Evolutionary conservation across 768 basidiomycete species (phyloP).

Genomic region (Pleurotus cornucopiae): DNA sequence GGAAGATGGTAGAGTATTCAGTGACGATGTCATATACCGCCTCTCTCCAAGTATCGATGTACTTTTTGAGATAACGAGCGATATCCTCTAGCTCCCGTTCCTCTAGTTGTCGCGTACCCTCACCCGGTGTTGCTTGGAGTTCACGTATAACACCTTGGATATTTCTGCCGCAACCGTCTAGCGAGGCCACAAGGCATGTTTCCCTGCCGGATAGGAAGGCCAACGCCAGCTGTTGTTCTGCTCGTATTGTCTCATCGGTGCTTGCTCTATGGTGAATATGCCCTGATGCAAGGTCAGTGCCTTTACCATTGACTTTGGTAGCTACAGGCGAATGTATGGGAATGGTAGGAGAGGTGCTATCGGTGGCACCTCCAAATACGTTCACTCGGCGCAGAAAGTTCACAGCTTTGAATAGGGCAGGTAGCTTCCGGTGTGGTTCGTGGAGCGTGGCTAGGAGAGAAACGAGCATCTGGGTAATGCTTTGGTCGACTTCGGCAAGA

Average conservation of each 20-base stretch:
- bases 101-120: slow-evolving; percentile 33
- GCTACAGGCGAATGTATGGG: neutral
- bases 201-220: slow-evolving; percentile 77
- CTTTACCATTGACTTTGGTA: slow-evolving; percentile 6
- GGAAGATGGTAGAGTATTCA: slow-evolving; percentile 86
- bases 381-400: slow-evolving; percentile 84
- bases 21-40: slow-evolving; percentile 89
- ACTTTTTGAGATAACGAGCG: slow-evolving; percentile 75
- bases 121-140: slow-evolving; percentile 7
- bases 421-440: slow-evolving; percentile 80
- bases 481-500: slow-evolving; percentile 62
- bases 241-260: slow-evolving; percentile 25
- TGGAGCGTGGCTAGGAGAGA: slow-evolving; percentile 76
- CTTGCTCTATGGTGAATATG: slow-evolving; percentile 15
- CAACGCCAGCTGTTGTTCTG: slow-evolving; percentile 79
- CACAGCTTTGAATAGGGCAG: slow-evolving; percentile 85
- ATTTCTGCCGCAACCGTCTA: slow-evolving; percentile 51
- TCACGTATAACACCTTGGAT: slow-evolving; percentile 28
- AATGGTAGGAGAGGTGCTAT: neutral
- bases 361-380: slow-evolving; percentile 34
- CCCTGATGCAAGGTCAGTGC: slow-evolving; percentile 13
- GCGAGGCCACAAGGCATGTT: slow-evolving; percentile 48
- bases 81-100: slow-evolving; percentile 69
- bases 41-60: slow-evolving; percentile 89
- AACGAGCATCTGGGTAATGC: slow-evolving; percentile 67